Percentiles rank a stretch among this genome's conserved stretches.
Evolutionary conservation across 1,284 basidiomycete genomes (phyloP).

Genomic region (Athelia sp.): DNA sequence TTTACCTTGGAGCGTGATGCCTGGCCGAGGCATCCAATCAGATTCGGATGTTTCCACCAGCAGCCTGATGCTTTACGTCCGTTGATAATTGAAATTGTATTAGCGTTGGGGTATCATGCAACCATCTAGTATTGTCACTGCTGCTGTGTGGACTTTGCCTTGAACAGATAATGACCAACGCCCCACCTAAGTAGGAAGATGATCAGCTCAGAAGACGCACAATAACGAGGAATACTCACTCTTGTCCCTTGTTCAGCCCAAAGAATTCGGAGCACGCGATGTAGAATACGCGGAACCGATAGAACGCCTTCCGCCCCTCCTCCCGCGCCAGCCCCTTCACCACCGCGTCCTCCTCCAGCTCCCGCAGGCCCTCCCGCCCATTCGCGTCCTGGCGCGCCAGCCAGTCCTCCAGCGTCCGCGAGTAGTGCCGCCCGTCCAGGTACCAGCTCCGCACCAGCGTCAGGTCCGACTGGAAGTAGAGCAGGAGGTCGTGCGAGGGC

Average conservation of each 20-base stretch:
- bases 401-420: slow-evolving; percentile 68
- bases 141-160: slow-evolving; percentile 14
- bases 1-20: too few relatives aligned
- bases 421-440: slow-evolving; percentile 66
- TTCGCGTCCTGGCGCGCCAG: slow-evolving; percentile 57
- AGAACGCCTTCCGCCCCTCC: slow-evolving; percentile 61
- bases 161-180: slow-evolving; percentile 35
- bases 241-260: slow-evolving; percentile 59
- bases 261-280: slow-evolving; percentile 76
- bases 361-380: slow-evolving; percentile 44
- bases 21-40: too few relatives aligned
- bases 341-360: slow-evolving; percentile 45
- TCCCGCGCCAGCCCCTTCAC: slow-evolving; percentile 39
- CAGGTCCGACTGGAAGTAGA: slow-evolving; percentile 69
- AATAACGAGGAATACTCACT: slow-evolving; percentile 34
- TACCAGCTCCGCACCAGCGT: slow-evolving; percentile 59
- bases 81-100: too few relatives aligned
- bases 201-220: slow-evolving; percentile 9
- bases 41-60: too few relatives aligned
- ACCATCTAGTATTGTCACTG: too few relatives aligned
- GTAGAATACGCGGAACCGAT: slow-evolving; percentile 70
- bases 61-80: too few relatives aligned
- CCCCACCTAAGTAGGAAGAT: slow-evolving; percentile 30
- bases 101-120: too few relatives aligned
- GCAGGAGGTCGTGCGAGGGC: slow-evolving; percentile 67